Conservation (phyloP, 2,329 filamentous ascomycete species). For the Fusarium avenaceum region DNA sequence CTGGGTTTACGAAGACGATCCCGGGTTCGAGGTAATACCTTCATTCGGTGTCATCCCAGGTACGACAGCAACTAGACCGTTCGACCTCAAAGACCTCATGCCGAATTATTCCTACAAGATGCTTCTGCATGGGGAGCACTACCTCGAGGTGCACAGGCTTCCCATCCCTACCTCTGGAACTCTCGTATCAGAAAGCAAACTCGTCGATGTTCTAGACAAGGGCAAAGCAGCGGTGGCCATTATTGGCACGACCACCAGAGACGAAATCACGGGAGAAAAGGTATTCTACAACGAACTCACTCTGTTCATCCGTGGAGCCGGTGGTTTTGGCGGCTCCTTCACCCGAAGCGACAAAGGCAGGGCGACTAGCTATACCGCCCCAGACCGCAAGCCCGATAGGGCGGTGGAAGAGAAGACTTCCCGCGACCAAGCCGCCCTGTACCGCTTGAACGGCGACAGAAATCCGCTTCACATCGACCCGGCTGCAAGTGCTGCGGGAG, state of each 20-base stretch:
- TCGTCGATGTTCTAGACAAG: constrained; percentile 97
- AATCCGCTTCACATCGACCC: constrained; percentile 95
- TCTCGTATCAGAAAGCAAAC: constrained; percentile 80
- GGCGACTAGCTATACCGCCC: constrained; percentile 59
- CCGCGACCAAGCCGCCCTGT: constrained; percentile 92
- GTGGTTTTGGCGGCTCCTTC: constrained; percentile 87
- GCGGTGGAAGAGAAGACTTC: constrained; percentile 88
- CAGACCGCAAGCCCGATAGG: constrained; percentile 80
- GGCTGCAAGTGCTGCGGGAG: constrained; percentile 91
- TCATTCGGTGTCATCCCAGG: constrained; percentile 95
- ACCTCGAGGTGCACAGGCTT: constrained; percentile 92
- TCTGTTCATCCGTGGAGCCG: constrained; percentile 91
- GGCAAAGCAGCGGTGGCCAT: constrained; percentile 88
- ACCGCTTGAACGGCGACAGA: constrained; percentile 87
- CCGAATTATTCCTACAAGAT: constrained; percentile 99
- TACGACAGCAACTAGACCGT: constrained; percentile 88
- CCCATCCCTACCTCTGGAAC: constrained; percentile 81
- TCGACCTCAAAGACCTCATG: constrained; percentile 83
- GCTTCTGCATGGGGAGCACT: constrained; percentile 98
- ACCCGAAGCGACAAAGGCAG: constrained; percentile 77
- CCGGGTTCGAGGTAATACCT: constrained; percentile 85
- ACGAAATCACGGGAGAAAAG: constrained; percentile 87
- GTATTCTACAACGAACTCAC: constrained; percentile 97
- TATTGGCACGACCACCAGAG: constrained; percentile 82
- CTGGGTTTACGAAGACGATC: constrained; percentile 86